Percentiles rank a stretch among this genome's conserved stretches.
These are phyloP conservation scores for Zygosaccharomyces sapae DNA, from an alignment of 1,139 yeast genomes.

Conservation along the genomic window DNA sequence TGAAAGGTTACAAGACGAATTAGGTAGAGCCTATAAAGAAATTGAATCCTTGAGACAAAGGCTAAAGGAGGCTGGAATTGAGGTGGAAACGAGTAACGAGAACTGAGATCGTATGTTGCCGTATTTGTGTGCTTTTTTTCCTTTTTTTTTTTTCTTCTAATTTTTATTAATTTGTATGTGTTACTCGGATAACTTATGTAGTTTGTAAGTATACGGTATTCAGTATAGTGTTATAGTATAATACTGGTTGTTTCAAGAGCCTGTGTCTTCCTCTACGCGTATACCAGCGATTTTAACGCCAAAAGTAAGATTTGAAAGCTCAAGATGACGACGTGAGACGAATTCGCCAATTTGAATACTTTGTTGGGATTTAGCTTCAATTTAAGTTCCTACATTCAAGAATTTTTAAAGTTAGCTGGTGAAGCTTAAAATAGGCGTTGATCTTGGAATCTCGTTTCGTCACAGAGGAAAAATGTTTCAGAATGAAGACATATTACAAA, in stretches of 20 bases:
- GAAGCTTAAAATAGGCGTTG: not conserved
- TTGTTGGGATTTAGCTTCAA: not conserved
- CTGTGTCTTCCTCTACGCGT: not conserved
- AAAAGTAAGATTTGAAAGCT: no score
- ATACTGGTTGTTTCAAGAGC: no score
- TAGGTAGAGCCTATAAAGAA: slow-evolving; percentile 90
- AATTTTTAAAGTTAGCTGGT: no score
- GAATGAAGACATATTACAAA: not conserved
- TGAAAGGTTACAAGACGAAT: slow-evolving; percentile 72
- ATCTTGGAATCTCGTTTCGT: slow-evolving; percentile 1
- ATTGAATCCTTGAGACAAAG: slow-evolving; percentile 62
- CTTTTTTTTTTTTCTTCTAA: not conserved
- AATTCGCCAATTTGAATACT: not conserved
- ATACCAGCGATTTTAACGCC: no score
- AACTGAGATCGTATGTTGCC: not conserved
- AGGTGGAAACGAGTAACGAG: slow-evolving; percentile 1
- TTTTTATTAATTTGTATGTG: not conserved
- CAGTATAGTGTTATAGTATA: no score
- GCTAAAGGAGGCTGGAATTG: slow-evolving; percentile 9
- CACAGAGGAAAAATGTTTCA: slow-evolving; percentile 3
- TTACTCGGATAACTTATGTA: no score
- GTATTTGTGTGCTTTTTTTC: not conserved
- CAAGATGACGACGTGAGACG: not conserved
- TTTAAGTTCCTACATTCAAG: not conserved
- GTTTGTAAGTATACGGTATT: no score